Base-by-base conservation (phyloP, 176 grass and related monocot species). In the Chrysopogon serrulatus region DNA sequence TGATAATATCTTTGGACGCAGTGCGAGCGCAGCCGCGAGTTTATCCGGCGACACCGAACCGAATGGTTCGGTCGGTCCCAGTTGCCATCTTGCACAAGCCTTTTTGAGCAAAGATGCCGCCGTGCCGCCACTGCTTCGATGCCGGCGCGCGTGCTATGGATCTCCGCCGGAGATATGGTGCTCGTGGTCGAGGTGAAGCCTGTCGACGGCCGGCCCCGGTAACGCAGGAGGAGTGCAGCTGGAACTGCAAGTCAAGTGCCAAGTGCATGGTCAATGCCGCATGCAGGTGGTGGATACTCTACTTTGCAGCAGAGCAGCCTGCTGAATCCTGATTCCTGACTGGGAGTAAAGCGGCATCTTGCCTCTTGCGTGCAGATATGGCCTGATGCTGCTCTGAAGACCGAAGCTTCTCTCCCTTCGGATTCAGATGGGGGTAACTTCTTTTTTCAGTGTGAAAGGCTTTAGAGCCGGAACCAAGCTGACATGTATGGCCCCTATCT, bases 1-100 rank as follows among this genome's bases (percentile, higher is more conserved):
- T 0, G 71, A 77, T 89, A 77, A 90, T 86, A 72, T 90, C 83
- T 77, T 21, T 8, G 17, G 78, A 49, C 51, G 65, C n/a, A 5
- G 24, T 19, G 37, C 68, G 12, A 30, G 42, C 8, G 12, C 61
- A 11, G 31, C n/a, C n/a, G n/a, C 63, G 43, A 40, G 79, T 70
- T 57, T 81, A 81, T 81, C 78, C 64, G 45, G 21, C 36, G 78
- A n/a, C n/a, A n/a, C n/a, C n/a, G n/a, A n/a, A n/a, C n/a, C n/a
- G n/a, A 28, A 69, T 80, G 31, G 33, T 56, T 37, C 64, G 64
- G 63, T 54, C 60, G 26, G 12, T 51, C 44, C 78, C 23, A 10
- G 34, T 43, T 12, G 61, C 42, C 62, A 26, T 26, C 41, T 47
- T 47, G 41, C 39, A 1, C 0, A 3, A 11, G 23, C 31, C 23